These are phyloP conservation scores for Alternaria gansuensis DNA, from an alignment of 2,329 filamentous ascomycete genomes.

Conservation along the genomic window DNA sequence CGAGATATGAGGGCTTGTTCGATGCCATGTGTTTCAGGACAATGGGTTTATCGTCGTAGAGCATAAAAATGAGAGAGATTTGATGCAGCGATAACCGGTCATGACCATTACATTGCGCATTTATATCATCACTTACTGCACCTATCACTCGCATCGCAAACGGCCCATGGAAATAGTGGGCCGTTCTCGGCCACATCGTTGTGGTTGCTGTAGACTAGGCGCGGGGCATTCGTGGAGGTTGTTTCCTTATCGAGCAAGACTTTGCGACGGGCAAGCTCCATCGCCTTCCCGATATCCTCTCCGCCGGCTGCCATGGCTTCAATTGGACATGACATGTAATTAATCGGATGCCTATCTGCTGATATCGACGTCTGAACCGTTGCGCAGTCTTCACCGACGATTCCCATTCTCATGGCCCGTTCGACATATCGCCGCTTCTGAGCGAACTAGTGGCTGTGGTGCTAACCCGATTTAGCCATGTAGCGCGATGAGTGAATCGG, in stretches of 20 bases:
- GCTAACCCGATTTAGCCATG: constrained; percentile 14
- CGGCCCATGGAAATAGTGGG: constrained; percentile 24
- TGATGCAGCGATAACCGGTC: constrained; percentile 21
- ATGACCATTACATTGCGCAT: constrained; percentile 19
- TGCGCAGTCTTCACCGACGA: constrained; percentile 20
- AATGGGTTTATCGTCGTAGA: constrained; percentile 28
- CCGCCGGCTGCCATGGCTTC: constrained; percentile 38
- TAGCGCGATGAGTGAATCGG: constrained; percentile 13
- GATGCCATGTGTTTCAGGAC: constrained; percentile 39
- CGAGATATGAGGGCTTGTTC: constrained; percentile 45
- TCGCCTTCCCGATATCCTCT: constrained; percentile 29
- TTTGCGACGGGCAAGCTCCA: constrained; percentile 34
- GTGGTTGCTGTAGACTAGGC: constrained; percentile 30
- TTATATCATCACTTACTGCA: constrained; percentile 29
- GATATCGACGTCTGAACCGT: constrained; percentile 18
- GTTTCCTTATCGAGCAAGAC: constrained; percentile 42
- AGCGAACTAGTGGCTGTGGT: constrained; percentile 17
- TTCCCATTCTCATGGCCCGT: constrained; percentile 16
- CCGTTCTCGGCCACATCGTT: constrained; percentile 34
- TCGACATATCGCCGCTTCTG: constrained; percentile 17
- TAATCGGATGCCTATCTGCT: constrained; percentile 27
- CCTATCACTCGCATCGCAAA: constrained; percentile 16
- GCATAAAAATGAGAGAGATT: constrained; percentile 21
- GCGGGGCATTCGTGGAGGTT: constrained; percentile 41
- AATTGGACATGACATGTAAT: constrained; percentile 32